These are phyloP conservation scores for Fraxinus anomala DNA, from an alignment of 257 asterid species.

Conservation along the genomic window DNA sequence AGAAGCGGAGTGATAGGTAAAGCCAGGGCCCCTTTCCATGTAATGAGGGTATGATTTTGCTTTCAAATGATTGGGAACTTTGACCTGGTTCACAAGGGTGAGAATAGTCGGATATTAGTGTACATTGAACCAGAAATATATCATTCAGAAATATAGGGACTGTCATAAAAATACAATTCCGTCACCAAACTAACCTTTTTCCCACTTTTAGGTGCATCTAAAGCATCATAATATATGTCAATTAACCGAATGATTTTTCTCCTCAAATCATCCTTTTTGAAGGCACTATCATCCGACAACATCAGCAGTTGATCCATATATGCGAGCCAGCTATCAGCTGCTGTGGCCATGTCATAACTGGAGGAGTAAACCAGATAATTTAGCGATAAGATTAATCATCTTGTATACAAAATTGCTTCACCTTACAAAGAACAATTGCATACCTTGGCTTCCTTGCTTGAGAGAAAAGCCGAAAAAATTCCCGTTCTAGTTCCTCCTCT, in stretches of 20 bases:
- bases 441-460: slow-evolving; percentile 66
- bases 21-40: slow-evolving; percentile 43
- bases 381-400: slow-evolving; percentile 12
- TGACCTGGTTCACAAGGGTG: slow-evolving; percentile 46
- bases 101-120: neutral
- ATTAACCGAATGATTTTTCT: slow-evolving; percentile 45
- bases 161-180: neutral
- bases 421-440: slow-evolving; percentile 20
- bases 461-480: slow-evolving; percentile 46
- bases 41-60: slow-evolving; percentile 63
- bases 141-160: neutral
- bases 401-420: slow-evolving; percentile 10
- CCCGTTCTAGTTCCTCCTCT: slow-evolving; percentile 50
- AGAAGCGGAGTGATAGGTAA: slow-evolving; percentile 52
- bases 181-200: slow-evolving; percentile 47
- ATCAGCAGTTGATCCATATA: slow-evolving; percentile 68
- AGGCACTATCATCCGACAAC: slow-evolving; percentile 38
- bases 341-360: slow-evolving; percentile 60
- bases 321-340: slow-evolving; percentile 75
- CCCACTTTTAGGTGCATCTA: slow-evolving; percentile 92
- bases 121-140: neutral
- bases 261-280: slow-evolving; percentile 43
- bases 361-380: slow-evolving; percentile 20
- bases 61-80: slow-evolving; percentile 46
- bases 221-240: slow-evolving; percentile 73